Evolutionary conservation across 495 filamentous ascomycete species (phyloP).

Genomic region (Parathielavia appendiculata): DNA sequence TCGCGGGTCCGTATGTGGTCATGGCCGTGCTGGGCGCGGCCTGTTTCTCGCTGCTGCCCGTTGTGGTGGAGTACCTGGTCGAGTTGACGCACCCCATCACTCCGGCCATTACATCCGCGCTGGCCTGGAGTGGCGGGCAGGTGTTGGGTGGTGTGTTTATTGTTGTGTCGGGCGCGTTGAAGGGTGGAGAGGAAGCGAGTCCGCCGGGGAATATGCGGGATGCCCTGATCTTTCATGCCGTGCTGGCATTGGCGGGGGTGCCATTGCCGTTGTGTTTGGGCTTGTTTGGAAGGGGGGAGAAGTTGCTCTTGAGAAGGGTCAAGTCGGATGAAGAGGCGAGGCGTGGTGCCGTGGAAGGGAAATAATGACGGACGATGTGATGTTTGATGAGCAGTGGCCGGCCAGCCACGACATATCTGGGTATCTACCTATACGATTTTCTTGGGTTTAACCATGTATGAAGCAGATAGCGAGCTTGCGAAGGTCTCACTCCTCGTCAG

Average conservation of each 20-base stretch:
- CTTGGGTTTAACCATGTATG: background rate
- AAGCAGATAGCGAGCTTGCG: background rate
- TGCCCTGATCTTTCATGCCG: constrained; percentile 73
- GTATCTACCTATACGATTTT: constrained; percentile 6
- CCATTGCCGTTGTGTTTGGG: constrained; percentile 66
- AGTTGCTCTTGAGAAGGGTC: constrained; percentile 53
- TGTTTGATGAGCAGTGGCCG: background rate
- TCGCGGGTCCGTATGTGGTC: constrained; percentile 69
- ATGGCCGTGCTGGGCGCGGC: constrained; percentile 69
- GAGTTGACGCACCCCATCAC: constrained; percentile 81
- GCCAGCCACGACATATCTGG: background rate
- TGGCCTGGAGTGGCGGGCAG: constrained; percentile 81
- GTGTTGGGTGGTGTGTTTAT: constrained; percentile 78
- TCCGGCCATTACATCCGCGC: constrained; percentile 77
- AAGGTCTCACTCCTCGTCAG: background rate
- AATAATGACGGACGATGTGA: constrained; percentile 1
- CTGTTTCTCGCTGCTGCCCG: constrained; percentile 73
- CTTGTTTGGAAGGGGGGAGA: constrained; percentile 51
- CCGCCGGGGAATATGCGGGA: constrained; percentile 67
- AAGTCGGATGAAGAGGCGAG: constrained; percentile 32
- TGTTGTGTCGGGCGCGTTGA: constrained; percentile 72
- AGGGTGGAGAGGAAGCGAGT: constrained; percentile 47
- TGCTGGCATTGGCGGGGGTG: constrained; percentile 58
- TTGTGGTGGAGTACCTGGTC: constrained; percentile 79
- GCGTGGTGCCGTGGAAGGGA: constrained; percentile 6